These are phyloP conservation scores for Aureobasidium sp. DNA, from an alignment of 2,329 filamentous ascomycete genomes.

Conservation along the genomic window DNA sequence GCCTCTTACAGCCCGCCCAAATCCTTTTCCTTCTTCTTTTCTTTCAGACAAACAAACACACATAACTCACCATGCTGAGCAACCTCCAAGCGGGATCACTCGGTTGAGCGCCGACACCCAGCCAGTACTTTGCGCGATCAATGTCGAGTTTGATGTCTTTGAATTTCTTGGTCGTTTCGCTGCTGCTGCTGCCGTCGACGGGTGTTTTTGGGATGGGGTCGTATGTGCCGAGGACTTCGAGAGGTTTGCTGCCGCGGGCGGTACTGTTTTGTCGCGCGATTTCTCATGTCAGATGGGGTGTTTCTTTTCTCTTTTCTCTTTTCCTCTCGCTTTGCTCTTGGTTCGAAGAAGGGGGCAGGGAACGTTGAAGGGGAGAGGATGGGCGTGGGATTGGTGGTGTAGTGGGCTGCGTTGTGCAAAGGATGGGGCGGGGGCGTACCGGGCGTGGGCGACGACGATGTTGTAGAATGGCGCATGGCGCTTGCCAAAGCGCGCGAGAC, in stretches of 20 bases:
- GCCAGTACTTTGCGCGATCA: constrained; percentile 82
- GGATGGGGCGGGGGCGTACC: constrained; percentile 47
- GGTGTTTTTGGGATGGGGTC: constrained; percentile 50
- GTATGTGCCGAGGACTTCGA: constrained; percentile 78
- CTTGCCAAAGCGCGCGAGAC: constrained; percentile 87
- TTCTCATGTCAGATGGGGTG: not conserved
- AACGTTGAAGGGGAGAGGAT: not conserved
- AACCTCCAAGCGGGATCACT: constrained; percentile 84
- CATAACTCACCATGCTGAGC: constrained; percentile 67
- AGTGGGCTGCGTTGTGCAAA: constrained; percentile 3
- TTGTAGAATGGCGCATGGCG: constrained; percentile 91
- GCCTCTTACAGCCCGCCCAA: not conserved
- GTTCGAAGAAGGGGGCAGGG: not conserved
- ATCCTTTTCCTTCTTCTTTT: not conserved
- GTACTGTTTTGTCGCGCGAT: constrained; percentile 50
- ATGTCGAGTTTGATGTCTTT: constrained; percentile 89
- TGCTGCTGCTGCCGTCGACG: constrained; percentile 44
- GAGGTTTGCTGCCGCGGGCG: constrained; percentile 76
- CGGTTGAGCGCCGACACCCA: constrained; percentile 93
- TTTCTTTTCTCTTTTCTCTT: not conserved
- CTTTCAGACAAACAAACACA: not conserved
- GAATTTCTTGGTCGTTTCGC: constrained; percentile 45
- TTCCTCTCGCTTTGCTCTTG: not conserved
- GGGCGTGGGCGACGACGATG: constrained; percentile 88
- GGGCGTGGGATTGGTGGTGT: not conserved